phyloP scores from a whole-genome alignment of 495 filamentous ascomycete species.

The Penicillium daleae region DNA sequence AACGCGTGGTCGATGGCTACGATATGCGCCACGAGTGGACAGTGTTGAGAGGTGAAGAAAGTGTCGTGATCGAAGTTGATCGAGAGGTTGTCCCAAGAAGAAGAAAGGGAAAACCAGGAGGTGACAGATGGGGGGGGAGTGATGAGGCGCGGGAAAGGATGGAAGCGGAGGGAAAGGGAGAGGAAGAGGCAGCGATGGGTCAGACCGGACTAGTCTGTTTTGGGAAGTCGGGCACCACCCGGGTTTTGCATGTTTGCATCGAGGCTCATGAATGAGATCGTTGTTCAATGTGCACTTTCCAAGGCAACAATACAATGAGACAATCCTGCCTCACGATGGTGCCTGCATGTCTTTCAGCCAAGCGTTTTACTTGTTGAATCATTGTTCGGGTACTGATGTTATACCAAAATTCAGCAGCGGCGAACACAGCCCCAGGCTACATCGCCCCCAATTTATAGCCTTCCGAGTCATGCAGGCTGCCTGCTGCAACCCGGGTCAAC shows the following conservation, averaged over 20 bases:
- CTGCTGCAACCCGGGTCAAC: background rate
- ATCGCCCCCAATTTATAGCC: background rate
- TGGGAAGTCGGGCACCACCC: constrained; percentile 16
- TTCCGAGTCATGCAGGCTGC: background rate
- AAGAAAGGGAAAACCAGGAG: constrained; percentile 9
- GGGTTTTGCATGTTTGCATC: constrained; percentile 27
- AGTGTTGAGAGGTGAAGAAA: constrained; percentile 18
- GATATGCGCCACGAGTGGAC: constrained; percentile 9
- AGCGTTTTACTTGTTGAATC: no score
- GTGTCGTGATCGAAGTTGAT: constrained; percentile 6
- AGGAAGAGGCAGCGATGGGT: constrained; percentile 15
- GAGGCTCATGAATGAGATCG: constrained; percentile 5
- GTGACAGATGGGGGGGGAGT: constrained; percentile 14
- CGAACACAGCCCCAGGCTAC: background rate
- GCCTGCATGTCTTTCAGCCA: no score
- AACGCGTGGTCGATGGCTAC: constrained; percentile 20
- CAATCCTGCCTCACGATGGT: background rate
- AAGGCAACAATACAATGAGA: background rate
- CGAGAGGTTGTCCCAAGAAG: background rate
- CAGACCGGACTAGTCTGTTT: constrained; percentile 11
- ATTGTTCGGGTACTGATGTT: no score
- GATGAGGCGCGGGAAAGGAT: constrained; percentile 22
- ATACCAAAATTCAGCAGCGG: background rate
- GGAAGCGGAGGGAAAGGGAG: constrained; percentile 19
- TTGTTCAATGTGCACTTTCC: background rate